Evolutionary conservation across 2,329 filamentous ascomycete genomes (phyloP).

Genomic region (Tolypocladium ovalisporum): DNA sequence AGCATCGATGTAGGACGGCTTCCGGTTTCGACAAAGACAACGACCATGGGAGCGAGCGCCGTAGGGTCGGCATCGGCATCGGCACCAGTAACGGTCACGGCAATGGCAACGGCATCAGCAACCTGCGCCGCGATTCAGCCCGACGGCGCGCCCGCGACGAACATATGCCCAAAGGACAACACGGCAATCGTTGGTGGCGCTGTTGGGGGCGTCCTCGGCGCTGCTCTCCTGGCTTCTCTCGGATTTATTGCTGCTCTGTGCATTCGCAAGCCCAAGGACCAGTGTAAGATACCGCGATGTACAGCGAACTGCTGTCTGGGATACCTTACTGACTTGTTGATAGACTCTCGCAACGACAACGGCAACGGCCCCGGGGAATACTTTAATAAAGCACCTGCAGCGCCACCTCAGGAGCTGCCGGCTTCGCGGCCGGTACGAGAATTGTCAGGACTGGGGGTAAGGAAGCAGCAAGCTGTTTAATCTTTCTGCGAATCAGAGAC

Average conservation of each 20-base stretch:
- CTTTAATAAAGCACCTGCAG: not conserved
- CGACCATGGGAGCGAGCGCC: not conserved
- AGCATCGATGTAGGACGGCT: slow-evolving; percentile 2
- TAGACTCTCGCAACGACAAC: not conserved
- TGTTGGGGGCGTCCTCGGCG: slow-evolving; percentile 10
- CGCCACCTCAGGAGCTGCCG: not conserved
- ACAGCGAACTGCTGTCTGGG: not conserved
- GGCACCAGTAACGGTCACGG: not conserved
- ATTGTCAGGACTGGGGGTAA: not conserved
- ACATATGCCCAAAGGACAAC: slow-evolving; percentile 9
- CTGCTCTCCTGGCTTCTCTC: slow-evolving; percentile 10
- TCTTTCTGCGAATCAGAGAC: too few relatives aligned
- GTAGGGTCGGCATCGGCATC: not conserved
- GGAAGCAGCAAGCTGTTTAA: not conserved
- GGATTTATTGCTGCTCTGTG: slow-evolving; percentile 8
- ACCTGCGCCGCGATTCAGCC: not conserved
- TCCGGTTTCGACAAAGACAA: not conserved
- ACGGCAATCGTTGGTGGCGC: slow-evolving; percentile 10
- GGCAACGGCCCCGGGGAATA: not conserved
- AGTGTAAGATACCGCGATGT: not conserved
- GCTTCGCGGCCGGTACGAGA: not conserved
- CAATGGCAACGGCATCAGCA: not conserved
- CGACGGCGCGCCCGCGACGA: not conserved
- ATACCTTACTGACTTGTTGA: not conserved
- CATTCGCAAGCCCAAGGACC: not conserved